These are phyloP conservation scores for Gossypium sturtianum DNA, from an alignment of 345 rosid genomes.

Conservation along the genomic window DNA sequence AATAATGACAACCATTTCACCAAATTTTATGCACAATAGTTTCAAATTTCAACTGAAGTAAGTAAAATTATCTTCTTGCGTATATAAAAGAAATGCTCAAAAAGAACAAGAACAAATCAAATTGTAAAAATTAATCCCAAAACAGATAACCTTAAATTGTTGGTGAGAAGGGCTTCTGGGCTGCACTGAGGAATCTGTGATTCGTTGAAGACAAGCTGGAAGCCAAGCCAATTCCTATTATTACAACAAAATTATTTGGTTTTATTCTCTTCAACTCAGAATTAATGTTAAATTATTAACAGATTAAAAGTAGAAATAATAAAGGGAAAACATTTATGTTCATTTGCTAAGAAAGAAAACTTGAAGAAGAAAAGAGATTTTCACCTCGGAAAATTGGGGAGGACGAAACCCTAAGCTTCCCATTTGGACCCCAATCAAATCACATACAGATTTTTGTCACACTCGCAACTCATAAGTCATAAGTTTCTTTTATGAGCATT, in stretches of 20 bases:
- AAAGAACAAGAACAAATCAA: background rate
- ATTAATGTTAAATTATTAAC: background rate
- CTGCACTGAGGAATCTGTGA: slow-evolving; percentile 17
- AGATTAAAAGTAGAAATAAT: background rate
- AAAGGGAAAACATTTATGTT: background rate
- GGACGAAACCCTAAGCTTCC: slow-evolving; percentile 41
- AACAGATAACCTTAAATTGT: slow-evolving; percentile 18
- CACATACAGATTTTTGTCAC: too few relatives aligned
- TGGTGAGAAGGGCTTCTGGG: slow-evolving; percentile 12
- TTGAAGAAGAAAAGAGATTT: background rate
- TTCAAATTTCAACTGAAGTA: background rate
- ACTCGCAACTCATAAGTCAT: too few relatives aligned
- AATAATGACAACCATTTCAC: background rate
- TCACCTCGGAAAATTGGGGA: slow-evolving; percentile 58
- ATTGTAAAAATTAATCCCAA: background rate
- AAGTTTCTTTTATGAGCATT: too few relatives aligned
- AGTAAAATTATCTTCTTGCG: background rate
- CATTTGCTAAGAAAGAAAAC: background rate
- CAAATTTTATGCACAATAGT: background rate
- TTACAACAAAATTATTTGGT: background rate
- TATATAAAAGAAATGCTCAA: background rate
- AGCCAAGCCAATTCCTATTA: slow-evolving; percentile 45
- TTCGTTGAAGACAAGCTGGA: slow-evolving; percentile 41
- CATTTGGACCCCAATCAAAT: background rate
- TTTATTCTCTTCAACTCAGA: background rate